These are phyloP conservation scores for Erigeron philadelphicus DNA, from an alignment of 140 eudicot genomes.

Conservation along the genomic window DNA sequence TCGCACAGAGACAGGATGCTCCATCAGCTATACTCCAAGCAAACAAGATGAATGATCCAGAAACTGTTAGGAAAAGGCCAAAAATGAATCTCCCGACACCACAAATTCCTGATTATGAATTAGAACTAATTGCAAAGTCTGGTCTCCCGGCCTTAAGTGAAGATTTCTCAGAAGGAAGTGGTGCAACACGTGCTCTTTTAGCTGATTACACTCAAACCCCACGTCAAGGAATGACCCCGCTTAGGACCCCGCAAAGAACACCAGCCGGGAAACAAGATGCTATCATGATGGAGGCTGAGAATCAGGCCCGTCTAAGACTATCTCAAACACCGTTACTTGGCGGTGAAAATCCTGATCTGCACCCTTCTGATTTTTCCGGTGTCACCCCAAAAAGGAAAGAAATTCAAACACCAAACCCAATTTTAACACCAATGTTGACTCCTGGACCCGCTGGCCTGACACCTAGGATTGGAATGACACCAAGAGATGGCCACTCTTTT, in stretches of 20 bases:
- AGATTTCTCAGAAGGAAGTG: constrained; percentile 77
- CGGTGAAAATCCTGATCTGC: constrained; percentile 89
- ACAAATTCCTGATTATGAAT: constrained; percentile 88
- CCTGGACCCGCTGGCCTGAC: constrained; percentile 64
- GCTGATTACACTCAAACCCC: constrained; percentile 92
- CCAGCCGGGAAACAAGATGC: constrained; percentile 94
- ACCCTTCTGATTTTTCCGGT: constrained; percentile 96
- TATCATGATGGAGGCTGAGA: constrained; percentile 98
- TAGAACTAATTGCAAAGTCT: constrained; percentile 84
- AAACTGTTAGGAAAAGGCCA: constrained; percentile 75
- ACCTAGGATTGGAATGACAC: constrained; percentile 86
- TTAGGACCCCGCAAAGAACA: constrained; percentile 91
- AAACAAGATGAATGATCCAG: constrained; percentile 91
- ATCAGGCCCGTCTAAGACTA: constrained; percentile 73
- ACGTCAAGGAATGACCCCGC: constrained; percentile 75
- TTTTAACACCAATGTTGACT: constrained; percentile 24
- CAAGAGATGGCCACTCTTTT: constrained; percentile 61
- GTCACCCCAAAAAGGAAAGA: constrained; percentile 90
- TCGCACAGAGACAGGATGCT: constrained; percentile 75
- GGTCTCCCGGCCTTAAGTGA: constrained; percentile 74
- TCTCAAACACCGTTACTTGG: constrained; percentile 97
- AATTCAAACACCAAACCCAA: constrained; percentile 82
- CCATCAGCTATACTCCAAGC: constrained; percentile 88
- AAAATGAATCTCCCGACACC: constrained; percentile 91
- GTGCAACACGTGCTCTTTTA: constrained; percentile 86